Base-by-base conservation (phyloP, 345 rosid genomes). In the Eutrema heterophyllum region DNA sequence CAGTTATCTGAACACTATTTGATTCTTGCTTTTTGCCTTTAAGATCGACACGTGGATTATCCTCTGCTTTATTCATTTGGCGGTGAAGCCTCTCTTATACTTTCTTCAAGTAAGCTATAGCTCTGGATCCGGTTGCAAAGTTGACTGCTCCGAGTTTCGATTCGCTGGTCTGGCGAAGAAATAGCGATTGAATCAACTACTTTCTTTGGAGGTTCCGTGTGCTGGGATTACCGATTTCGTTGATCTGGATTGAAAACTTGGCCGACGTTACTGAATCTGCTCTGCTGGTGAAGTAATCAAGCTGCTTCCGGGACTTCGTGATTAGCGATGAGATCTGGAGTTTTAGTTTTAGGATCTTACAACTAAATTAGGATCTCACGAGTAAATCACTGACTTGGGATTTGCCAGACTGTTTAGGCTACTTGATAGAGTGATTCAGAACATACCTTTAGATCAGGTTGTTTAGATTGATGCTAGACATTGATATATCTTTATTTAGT, bases 1-100 rank as follows among this genome's bases (percentile, higher is more conserved):
- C 38, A 3, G n/a, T 33, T 7, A 51, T 64, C 71, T 38, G 21
- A 54, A 9, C 67, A 53, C 60, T 16, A 52, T 13, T 29, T n/a
- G 53, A 29, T 57, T 39, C 53, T 39, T 24, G 24, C 38, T 38
- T 36, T 74, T 41, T 45, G 18, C 15, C 26, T 65, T 14, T 81
- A 46, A 68, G 58, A 26, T 64, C 71, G 59, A 68, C 79, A 54
- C 79, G 74, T 76, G 64, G 57, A 61, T 13, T 41, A n/a, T n/a
- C 30, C 51, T 46, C 56, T 45, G 43, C 44, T 61, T 65, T 56
- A 38, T 29, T 32, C 43, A 1, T 32, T 33, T 53, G 13, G 15
- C n/a, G 14, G 16, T 45, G 51, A 46, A 46, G 26, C 30, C 49
- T 9, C n/a, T 51, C 45, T 51, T 27, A 36, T 35, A 50, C 52